Evolutionary conservation across 176 grass and related monocot genomes (phyloP).

Genomic region (Poa annua): DNA sequence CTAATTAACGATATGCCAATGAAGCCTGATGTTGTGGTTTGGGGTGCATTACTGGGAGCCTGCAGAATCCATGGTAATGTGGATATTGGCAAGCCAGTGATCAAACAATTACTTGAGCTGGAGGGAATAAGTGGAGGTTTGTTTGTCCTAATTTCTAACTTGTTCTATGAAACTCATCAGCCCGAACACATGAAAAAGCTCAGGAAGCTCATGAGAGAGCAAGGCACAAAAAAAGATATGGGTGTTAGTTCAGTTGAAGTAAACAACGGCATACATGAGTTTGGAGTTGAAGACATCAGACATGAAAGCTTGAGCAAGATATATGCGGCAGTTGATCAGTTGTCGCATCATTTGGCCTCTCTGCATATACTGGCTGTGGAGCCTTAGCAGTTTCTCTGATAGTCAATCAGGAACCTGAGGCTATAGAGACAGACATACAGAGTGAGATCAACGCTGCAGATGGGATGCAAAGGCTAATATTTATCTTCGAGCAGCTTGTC

Average conservation of each 20-base stretch:
- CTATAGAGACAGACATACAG: not conserved
- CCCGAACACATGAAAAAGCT: slow-evolving; percentile 52
- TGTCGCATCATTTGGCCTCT: slow-evolving; percentile 40
- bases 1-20: slow-evolving; percentile 61
- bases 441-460: not conserved
- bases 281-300: slow-evolving; percentile 50
- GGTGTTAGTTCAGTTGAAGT: slow-evolving; percentile 46
- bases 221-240: slow-evolving; percentile 49
- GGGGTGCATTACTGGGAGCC: slow-evolving; percentile 58
- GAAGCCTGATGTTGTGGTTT: slow-evolving; percentile 63
- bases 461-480: not conserved
- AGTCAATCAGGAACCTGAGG: slow-evolving; percentile 10
- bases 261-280: slow-evolving; percentile 42
- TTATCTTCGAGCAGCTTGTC: not conserved
- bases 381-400: not conserved
- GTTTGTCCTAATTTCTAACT: slow-evolving; percentile 57
- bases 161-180: slow-evolving; percentile 45
- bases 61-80: slow-evolving; percentile 58
- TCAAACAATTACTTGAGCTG: slow-evolving; percentile 52
- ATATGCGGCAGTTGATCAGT: slow-evolving; percentile 24
- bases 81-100: slow-evolving; percentile 42
- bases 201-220: slow-evolving; percentile 61
- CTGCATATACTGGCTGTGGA: slow-evolving; percentile 2
- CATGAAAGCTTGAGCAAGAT: slow-evolving; percentile 47
- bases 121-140: slow-evolving; percentile 50